Conservation (phyloP, 805 yeast genomes). For the Scheffersomyces coipomensis region DNA sequence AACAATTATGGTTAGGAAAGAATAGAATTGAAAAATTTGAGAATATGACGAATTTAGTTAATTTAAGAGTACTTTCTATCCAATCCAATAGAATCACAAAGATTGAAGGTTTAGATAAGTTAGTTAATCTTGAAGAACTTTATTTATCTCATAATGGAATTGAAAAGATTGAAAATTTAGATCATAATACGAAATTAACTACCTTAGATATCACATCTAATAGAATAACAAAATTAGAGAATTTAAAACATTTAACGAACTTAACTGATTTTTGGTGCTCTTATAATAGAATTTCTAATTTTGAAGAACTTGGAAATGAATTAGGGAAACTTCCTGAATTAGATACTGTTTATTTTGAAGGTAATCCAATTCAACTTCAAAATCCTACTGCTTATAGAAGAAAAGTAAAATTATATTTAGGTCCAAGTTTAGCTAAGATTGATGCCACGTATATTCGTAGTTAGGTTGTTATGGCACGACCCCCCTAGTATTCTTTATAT, state of each 20-base stretch:
- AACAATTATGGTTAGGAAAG: conserved; percentile 90
- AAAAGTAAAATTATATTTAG: conserved; percentile 71
- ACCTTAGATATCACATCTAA: conserved; percentile 85
- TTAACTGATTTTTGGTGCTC: conserved; percentile 96
- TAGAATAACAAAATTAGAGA: conserved; percentile 57
- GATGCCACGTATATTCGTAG: conserved; percentile 75
- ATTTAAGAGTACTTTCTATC: conserved; percentile 75
- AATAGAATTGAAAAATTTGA: conserved; percentile 68
- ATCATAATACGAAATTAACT: conserved; percentile 60
- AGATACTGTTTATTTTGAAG: conserved; percentile 91
- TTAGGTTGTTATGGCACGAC: too few relatives aligned
- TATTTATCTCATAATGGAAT: conserved; percentile 87
- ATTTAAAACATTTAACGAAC: conserved; percentile 60
- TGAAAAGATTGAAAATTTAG: conserved; percentile 72
- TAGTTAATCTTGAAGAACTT: conserved; percentile 75
- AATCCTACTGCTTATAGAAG: conserved; percentile 84
- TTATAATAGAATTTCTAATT: conserved; percentile 64
- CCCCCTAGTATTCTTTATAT: too few relatives aligned
- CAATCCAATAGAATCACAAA: conserved; percentile 81
- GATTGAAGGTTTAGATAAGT: conserved; percentile 76
- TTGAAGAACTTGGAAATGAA: conserved; percentile 66
- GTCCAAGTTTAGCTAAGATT: conserved; percentile 71
- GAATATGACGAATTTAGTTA: conserved; percentile 56
- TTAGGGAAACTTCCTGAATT: conserved; percentile 60
- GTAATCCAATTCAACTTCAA: conserved; percentile 77